Conservation (phyloP, 257 asterid genomes). For the Gentiana straminea region DNA sequence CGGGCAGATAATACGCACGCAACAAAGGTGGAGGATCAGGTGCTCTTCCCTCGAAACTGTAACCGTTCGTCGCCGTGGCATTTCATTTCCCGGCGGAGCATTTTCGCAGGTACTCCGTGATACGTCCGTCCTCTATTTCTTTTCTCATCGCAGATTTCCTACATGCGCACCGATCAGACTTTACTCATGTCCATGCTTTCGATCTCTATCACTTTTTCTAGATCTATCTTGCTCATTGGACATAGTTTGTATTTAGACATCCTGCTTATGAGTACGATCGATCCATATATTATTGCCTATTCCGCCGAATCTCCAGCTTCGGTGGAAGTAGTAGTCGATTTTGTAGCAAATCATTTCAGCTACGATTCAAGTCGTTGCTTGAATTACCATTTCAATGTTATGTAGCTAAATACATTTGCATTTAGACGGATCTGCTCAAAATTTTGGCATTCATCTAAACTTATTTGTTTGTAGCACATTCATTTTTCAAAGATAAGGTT, state of each 20-base stretch:
- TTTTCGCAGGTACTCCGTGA: constrained; percentile 1
- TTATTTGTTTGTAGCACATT: neutral
- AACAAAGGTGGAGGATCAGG: constrained; percentile 1
- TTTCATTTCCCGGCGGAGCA: constrained; percentile 6
- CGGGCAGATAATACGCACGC: constrained; percentile 2
- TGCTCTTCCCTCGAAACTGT: constrained; percentile 8
- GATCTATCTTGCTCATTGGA: no score
- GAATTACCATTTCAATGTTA: neutral
- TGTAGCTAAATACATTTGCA: neutral
- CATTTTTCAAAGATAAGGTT: neutral
- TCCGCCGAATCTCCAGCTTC: neutral
- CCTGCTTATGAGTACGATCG: neutral
- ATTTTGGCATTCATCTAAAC: neutral
- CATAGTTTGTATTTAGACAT: neutral
- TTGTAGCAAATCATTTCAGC: no score
- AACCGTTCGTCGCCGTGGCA: constrained; percentile 9
- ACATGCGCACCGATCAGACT: neutral
- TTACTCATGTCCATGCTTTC: neutral
- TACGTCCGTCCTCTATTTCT: neutral
- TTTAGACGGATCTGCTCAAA: constrained; percentile 4
- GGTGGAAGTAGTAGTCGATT: no score
- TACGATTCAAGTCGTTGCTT: neutral
- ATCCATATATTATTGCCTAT: constrained; percentile 1
- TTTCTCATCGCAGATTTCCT: neutral
- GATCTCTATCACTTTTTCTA: neutral